These are phyloP conservation scores for Alternaria gansuensis DNA, from an alignment of 2,329 filamentous ascomycete species.

Conservation along the genomic window DNA sequence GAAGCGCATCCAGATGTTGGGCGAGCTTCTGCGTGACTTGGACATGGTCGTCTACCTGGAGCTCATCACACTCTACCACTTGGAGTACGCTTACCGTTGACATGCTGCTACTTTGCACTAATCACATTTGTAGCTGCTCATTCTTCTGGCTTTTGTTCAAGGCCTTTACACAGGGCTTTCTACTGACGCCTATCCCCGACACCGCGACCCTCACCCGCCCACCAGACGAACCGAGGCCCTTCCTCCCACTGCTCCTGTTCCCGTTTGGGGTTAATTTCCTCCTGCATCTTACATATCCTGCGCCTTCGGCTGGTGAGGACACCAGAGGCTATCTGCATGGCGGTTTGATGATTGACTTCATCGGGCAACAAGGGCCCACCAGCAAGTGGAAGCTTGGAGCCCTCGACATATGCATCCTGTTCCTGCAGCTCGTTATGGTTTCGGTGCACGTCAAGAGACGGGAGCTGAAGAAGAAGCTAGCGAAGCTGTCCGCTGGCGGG, in stretches of 20 bases:
- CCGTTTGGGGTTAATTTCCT: constrained; percentile 66
- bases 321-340: constrained; percentile 67
- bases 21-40: constrained; percentile 65
- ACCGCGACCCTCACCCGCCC: constrained; percentile 55
- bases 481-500: constrained; percentile 34
- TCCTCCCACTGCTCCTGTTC: constrained; percentile 62
- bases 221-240: constrained; percentile 62
- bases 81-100: constrained; percentile 62
- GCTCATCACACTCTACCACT: constrained; percentile 68
- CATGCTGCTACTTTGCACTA: constrained; percentile 7
- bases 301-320: constrained; percentile 58
- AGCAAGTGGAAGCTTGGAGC: constrained; percentile 62
- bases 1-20: constrained; percentile 56
- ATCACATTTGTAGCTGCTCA: constrained; percentile 60
- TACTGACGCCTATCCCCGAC: constrained; percentile 67
- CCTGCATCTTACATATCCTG: constrained; percentile 57
- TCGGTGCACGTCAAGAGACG: constrained; percentile 63
- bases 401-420: constrained; percentile 64
- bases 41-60: constrained; percentile 70
- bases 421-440: constrained; percentile 66
- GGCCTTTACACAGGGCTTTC: constrained; percentile 64
- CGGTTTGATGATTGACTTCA: constrained; percentile 70
- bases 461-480: constrained; percentile 55
- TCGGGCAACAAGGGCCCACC: constrained; percentile 67
- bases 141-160: constrained; percentile 65